These are phyloP conservation scores for Coemansia sp. DNA, from an alignment of 192 early-diverging fungal genomes.

Conservation along the genomic window DNA sequence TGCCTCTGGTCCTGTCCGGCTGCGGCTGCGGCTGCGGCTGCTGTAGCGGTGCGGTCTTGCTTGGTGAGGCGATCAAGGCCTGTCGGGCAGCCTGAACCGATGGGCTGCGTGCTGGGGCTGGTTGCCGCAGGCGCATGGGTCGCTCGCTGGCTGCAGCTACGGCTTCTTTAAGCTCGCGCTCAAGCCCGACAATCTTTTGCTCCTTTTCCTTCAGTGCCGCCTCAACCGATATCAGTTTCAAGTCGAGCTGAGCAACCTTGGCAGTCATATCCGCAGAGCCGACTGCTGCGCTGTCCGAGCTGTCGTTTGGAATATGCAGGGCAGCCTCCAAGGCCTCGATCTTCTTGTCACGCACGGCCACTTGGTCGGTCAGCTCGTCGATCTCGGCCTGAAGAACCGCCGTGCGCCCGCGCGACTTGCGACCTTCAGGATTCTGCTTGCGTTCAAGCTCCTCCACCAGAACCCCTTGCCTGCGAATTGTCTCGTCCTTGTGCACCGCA, in stretches of 20 bases:
- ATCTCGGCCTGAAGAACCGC: slow-evolving; percentile 36
- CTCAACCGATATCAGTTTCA: slow-evolving; percentile 37
- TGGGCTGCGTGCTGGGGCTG: slow-evolving; percentile 10
- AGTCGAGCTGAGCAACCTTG: slow-evolving; percentile 38
- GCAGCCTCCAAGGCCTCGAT: slow-evolving; percentile 31
- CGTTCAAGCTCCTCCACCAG: slow-evolving; percentile 49
- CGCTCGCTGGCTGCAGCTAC: slow-evolving; percentile 33
- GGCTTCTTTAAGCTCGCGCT: slow-evolving; percentile 27
- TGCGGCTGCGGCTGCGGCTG: neutral
- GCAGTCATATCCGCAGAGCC: neutral
- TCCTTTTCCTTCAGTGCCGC: slow-evolving; percentile 21
- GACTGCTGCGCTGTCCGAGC: slow-evolving; percentile 2
- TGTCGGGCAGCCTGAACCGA: slow-evolving; percentile 2
- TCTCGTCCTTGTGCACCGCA: slow-evolving; percentile 50
- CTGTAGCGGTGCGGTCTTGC: neutral
- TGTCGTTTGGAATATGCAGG: slow-evolving; percentile 21
- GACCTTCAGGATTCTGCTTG: slow-evolving; percentile 50
- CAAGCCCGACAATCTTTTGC: slow-evolving; percentile 8
- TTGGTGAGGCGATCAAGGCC: neutral
- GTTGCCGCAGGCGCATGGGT: slow-evolving; percentile 50
- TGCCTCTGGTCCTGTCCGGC: neutral
- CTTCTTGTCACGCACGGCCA: slow-evolving; percentile 28
- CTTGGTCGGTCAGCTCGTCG: slow-evolving; percentile 31
- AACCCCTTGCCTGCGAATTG: slow-evolving; percentile 34
- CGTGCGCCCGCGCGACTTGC: slow-evolving; percentile 26